Percentiles rank a stretch among this genome's conserved stretches.
These are phyloP conservation scores for Cenchrus purpureus DNA, from an alignment of 176 grass and related monocot species.

Conservation along the genomic window DNA sequence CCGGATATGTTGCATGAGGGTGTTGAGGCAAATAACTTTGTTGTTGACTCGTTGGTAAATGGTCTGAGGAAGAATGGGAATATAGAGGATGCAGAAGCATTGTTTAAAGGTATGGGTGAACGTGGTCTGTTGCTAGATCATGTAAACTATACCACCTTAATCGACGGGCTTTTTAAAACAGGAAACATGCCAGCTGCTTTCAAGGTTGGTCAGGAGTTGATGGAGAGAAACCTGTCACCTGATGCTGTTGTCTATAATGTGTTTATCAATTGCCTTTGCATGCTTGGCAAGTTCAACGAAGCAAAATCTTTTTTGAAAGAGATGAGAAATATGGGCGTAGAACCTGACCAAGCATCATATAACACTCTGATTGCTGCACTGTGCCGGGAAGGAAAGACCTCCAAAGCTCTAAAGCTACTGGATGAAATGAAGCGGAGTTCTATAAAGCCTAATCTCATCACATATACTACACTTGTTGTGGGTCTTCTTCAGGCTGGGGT, in stretches of 20 bases:
- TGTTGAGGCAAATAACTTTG: constrained; percentile 61
- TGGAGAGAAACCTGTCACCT: constrained; percentile 61
- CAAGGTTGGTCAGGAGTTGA: constrained; percentile 74
- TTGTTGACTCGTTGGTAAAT: constrained; percentile 79
- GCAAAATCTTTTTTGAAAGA: constrained; percentile 70
- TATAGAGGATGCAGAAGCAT: constrained; percentile 61
- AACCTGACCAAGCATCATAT: constrained; percentile 79
- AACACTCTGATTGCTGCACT: constrained; percentile 81
- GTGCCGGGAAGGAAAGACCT: constrained; percentile 63
- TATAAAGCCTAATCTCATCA: constrained; percentile 82
- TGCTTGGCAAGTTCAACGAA: constrained; percentile 59
- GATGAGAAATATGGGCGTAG: constrained; percentile 79
- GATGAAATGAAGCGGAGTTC: constrained; percentile 58
- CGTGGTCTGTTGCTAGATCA: constrained; percentile 62
- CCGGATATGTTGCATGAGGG: constrained; percentile 62
- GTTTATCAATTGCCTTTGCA: constrained; percentile 92
- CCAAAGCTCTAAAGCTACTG: constrained; percentile 64
- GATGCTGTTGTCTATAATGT: constrained; percentile 93
- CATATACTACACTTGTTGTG: constrained; percentile 66
- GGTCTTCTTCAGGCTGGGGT: constrained; percentile 54
- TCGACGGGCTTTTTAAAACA: constrained; percentile 80
- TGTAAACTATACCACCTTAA: constrained; percentile 87
- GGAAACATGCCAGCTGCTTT: constrained; percentile 69
- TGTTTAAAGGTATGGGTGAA: constrained; percentile 63
- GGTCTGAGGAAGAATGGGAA: constrained; percentile 74